Conservation (phyloP, 306 rosid genomes). For the Begonia masoniana region DNA sequence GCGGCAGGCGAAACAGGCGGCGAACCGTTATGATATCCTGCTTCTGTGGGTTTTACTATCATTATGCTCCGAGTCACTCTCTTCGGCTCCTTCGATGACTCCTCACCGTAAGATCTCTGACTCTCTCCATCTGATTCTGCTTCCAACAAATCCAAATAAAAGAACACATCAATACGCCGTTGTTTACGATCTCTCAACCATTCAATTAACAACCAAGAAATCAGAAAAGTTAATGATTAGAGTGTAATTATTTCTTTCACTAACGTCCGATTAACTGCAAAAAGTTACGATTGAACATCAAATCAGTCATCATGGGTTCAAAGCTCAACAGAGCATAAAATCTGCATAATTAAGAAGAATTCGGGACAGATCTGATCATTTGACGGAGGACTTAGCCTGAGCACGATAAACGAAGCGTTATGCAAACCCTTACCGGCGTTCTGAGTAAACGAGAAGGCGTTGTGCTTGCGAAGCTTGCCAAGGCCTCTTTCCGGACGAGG, state of each 20-base stretch:
- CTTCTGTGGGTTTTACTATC: conserved; percentile 50
- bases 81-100: conserved; percentile 23
- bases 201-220: too few relatives aligned
- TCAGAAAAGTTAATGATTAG: too few relatives aligned
- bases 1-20: conserved; percentile 74
- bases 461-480: conserved; percentile 66
- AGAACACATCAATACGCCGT: not conserved
- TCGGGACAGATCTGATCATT: too few relatives aligned
- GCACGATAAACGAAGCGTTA: not conserved
- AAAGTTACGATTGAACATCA: too few relatives aligned
- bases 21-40: conserved; percentile 53
- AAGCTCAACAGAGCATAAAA: too few relatives aligned
- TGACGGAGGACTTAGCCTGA: too few relatives aligned
- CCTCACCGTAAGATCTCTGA: conserved; percentile 37
- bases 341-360: too few relatives aligned
- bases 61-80: conserved; percentile 72
- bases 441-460: conserved; percentile 27
- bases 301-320: too few relatives aligned
- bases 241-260: too few relatives aligned
- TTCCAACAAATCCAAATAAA: not conserved
- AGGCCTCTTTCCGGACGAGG: conserved; percentile 80
- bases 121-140: conserved; percentile 40
- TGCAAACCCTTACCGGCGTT: conserved; percentile 55
- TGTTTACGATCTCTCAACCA: too few relatives aligned
- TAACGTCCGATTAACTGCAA: too few relatives aligned